Percentiles rank a stretch among this genome's conserved stretches.
Conservation (phyloP, 768 basidiomycete species). For the Termitomyces sp. region DNA sequence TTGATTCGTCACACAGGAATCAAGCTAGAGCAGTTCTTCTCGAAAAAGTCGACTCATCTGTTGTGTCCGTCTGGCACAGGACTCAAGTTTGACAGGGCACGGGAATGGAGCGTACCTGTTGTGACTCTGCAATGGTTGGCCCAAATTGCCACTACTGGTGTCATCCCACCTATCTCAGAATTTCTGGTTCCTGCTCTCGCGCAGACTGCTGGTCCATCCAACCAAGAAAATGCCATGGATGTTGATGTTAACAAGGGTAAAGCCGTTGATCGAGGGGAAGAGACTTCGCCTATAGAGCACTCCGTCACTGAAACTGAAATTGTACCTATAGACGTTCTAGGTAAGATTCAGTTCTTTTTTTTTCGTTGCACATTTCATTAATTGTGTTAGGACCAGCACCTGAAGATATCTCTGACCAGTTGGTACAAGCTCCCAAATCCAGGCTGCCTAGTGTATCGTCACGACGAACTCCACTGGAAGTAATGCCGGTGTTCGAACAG, state of each 20-base stretch:
- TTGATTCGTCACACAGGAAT: conserved; percentile 37
- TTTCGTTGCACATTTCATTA: not conserved
- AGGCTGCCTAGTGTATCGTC: conserved; percentile 7
- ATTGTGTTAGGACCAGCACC: not conserved
- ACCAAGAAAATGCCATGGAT: conserved; percentile 3
- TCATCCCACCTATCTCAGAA: conserved; percentile 32
- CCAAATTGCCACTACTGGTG: conserved; percentile 50
- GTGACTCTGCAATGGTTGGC: conserved; percentile 70
- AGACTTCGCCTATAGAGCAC: conserved; percentile 23
- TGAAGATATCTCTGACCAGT: not conserved
- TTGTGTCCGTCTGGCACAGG: conserved; percentile 71
- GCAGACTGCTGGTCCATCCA: not conserved
- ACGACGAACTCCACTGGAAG: conserved; percentile 2
- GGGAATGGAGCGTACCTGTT: conserved; percentile 76
- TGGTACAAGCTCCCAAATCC: not conserved
- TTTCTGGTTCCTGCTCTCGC: conserved; percentile 26
- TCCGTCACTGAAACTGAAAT: conserved; percentile 6
- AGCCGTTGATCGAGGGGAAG: conserved; percentile 21
- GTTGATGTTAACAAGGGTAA: conserved; percentile 19
- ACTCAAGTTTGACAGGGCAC: conserved; percentile 73
- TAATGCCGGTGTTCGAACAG: conserved; percentile 1
- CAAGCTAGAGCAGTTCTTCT: conserved; percentile 53
- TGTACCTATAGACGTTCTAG: not conserved
- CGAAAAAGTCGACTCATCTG: conserved; percentile 71
- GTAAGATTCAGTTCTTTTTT: not conserved